Percentiles rank a stretch among this genome's conserved stretches.
Conservation (phyloP, 2,329 filamentous ascomycete species). For the Arthrobotrys megalospora region DNA sequence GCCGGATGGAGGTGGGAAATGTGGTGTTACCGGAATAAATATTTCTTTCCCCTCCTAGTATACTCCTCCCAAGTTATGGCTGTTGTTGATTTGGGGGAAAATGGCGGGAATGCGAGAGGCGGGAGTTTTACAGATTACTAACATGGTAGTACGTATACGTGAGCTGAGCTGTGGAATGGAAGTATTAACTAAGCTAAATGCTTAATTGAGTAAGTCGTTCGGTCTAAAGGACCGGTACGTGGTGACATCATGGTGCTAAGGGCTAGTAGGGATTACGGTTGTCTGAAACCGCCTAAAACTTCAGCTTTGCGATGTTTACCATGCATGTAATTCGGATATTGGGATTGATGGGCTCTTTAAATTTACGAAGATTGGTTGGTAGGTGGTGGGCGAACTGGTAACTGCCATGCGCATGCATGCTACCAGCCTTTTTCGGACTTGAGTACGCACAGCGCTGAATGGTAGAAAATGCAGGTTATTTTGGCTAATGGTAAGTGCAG, state of each 20-base stretch:
- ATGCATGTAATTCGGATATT: too few species aligned
- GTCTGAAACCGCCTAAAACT: not conserved
- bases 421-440: too few species aligned
- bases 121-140: slow-evolving; percentile 10
- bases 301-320: too few species aligned
- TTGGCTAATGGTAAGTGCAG: too few species aligned
- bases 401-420: too few species aligned
- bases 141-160: not conserved
- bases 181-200: not conserved
- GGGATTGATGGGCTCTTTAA: too few species aligned
- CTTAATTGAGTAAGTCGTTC: not conserved
- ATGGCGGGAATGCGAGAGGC: slow-evolving; percentile 4
- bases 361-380: too few species aligned
- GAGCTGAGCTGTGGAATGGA: not conserved
- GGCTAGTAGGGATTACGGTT: not conserved
- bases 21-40: not conserved
- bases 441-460: too few species aligned
- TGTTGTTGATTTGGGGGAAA: not conserved
- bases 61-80: too few species aligned
- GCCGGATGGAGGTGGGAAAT: not conserved
- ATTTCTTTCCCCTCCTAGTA: too few species aligned
- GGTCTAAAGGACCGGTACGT: not conserved
- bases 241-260: not conserved
- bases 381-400: not conserved
- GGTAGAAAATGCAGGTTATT: too few species aligned